phyloP scores from a whole-genome alignment of 179 eudicot genomes.

The Nepenthes alata region DNA sequence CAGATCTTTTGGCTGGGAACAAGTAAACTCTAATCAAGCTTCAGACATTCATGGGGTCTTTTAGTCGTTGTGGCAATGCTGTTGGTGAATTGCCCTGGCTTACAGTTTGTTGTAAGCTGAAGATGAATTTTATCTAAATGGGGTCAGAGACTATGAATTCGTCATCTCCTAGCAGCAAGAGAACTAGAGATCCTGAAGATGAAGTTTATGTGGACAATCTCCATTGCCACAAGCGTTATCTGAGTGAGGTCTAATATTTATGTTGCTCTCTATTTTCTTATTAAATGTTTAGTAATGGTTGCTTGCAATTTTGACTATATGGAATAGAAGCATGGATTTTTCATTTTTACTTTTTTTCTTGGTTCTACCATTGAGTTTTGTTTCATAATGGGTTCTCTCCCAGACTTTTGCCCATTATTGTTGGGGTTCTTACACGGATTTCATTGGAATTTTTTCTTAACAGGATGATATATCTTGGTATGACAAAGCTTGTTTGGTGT shows the following conservation, averaged over 20 bases:
- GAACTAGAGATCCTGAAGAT: conserved; percentile 85
- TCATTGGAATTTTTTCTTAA: no score
- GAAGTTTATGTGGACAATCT: conserved; percentile 89
- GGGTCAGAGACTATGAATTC: conserved; percentile 34
- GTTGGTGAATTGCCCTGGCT: no score
- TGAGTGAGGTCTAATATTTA: conserved; percentile 49
- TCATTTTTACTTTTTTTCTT: no score
- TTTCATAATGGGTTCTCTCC: conserved; percentile 1
- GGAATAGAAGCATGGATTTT: not conserved
- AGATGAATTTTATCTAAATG: conserved; percentile 15
- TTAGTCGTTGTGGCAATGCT: no score
- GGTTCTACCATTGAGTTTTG: not conserved
- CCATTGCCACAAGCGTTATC: conserved; percentile 86
- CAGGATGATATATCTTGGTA: no score
- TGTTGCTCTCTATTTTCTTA: not conserved
- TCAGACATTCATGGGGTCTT: no score
- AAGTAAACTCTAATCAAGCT: no score
- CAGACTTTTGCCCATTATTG: no score
- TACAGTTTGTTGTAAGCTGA: no score
- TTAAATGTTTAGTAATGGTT: not conserved
- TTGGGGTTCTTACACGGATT: no score
- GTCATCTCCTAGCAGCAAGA: conserved; percentile 51
- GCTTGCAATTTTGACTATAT: not conserved
- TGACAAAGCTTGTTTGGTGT: no score
- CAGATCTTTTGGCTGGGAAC: no score